A percentile compares a stretch with the other conserved stretches of the same genome.
Conservation (phyloP, 257 asterid species). For the Solanum infundibuliforme region DNA sequence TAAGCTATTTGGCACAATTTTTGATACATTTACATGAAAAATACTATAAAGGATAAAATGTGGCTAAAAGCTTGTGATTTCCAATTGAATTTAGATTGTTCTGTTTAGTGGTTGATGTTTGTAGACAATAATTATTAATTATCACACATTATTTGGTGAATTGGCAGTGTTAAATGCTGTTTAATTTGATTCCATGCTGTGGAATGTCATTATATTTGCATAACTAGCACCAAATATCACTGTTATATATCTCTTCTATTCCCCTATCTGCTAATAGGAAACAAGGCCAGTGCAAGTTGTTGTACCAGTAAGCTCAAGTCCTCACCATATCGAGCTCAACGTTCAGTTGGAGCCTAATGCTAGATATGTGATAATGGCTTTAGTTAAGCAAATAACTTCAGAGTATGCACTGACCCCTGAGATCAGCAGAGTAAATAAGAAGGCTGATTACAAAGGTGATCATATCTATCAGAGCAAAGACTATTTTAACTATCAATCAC, state of each 20-base stretch:
- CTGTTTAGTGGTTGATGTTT: neutral
- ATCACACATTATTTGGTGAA: neutral
- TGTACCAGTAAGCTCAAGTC: slow-evolving; percentile 66
- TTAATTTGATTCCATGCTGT: neutral
- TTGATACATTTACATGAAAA: neutral
- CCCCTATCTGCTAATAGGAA: slow-evolving; percentile 33
- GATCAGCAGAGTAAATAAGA: slow-evolving; percentile 33
- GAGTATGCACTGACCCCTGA: slow-evolving; percentile 57
- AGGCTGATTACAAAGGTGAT: slow-evolving; percentile 63
- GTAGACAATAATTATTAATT: neutral
- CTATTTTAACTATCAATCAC: neutral
- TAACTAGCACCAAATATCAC: neutral
- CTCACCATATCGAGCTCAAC: slow-evolving; percentile 74
- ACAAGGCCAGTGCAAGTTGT: slow-evolving; percentile 48
- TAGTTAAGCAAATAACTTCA: slow-evolving; percentile 56
- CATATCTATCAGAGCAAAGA: neutral
- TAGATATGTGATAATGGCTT: slow-evolving; percentile 57
- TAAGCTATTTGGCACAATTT: neutral
- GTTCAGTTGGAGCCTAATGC: slow-evolving; percentile 54
- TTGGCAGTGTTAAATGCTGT: neutral
- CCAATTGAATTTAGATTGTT: neutral
- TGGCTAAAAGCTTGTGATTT: neutral
- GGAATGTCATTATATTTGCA: neutral
- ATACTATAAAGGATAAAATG: neutral
- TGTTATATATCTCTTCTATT: neutral